Percentiles rank a stretch among this genome's conserved stretches.
Evolutionary conservation across 2,329 filamentous ascomycete species (phyloP).

Genomic region (Microsporum audouinii): DNA sequence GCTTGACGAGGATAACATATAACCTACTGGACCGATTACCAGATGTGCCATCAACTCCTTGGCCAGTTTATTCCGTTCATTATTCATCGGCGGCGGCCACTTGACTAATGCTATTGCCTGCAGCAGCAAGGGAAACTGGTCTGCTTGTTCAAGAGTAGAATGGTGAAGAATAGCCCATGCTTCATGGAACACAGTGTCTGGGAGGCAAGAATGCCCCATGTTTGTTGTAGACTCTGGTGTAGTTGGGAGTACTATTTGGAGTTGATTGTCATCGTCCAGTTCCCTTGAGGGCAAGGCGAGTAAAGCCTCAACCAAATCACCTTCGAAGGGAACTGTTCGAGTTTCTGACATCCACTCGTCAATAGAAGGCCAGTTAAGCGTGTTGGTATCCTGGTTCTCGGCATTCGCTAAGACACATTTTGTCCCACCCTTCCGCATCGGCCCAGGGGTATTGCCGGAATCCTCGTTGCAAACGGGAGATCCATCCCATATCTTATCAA

Average conservation of each 20-base stretch:
- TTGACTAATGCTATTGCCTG: neutral
- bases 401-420: neutral
- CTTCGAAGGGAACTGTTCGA: neutral
- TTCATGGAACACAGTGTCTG: neutral
- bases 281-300: neutral
- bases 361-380: neutral
- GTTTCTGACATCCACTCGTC: neutral
- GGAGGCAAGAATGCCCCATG: neutral
- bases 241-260: neutral
- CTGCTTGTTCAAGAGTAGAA: neutral
- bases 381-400: neutral
- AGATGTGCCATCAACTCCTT: neutral
- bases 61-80: neutral
- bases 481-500: neutral
- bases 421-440: neutral
- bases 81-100: neutral
- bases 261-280: neutral
- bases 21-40: neutral
- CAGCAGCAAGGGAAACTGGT: neutral
- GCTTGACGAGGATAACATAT: neutral
- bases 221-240: neutral
- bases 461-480: neutral
- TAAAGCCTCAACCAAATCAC: neutral
- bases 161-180: neutral
- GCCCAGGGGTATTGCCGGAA: neutral